Evolutionary conservation across 305 asterid genomes (phyloP).

Genomic region (Solanum hybrid): DNA sequence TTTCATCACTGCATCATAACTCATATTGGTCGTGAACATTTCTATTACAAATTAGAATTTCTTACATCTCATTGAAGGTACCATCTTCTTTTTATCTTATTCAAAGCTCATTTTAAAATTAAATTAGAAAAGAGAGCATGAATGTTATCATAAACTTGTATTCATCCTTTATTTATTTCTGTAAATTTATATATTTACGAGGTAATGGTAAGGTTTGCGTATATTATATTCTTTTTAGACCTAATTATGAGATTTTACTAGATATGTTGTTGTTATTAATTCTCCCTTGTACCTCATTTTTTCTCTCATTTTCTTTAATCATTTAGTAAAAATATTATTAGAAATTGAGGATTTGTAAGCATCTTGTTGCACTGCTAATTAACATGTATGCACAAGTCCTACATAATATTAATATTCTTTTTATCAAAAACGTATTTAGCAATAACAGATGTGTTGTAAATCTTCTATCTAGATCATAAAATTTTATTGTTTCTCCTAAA

Average conservation of each 20-base stretch:
- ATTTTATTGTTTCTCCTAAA: neutral
- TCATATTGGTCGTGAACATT: neutral
- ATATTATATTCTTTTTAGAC: too few species aligned
- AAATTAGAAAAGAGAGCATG: neutral
- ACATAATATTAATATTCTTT: neutral
- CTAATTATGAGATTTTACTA: too few species aligned
- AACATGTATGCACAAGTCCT: neutral
- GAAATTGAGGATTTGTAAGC: neutral
- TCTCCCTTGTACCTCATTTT: neutral
- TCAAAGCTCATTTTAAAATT: neutral
- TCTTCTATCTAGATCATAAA: neutral
- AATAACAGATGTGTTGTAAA: neutral
- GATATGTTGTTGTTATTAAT: neutral
- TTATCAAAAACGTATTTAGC: neutral
- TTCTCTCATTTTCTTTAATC: neutral
- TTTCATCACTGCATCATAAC: rapidly evolving
- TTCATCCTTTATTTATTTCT: neutral
- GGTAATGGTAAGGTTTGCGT: rapidly evolving
- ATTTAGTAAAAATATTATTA: neutral
- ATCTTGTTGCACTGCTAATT: neutral
- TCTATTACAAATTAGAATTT: too few species aligned
- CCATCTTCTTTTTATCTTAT: neutral
- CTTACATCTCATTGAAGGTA: neutral
- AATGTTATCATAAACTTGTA: too few species aligned
- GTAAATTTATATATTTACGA: neutral